phyloP scores from a whole-genome alignment of 371 early-diverging fungal genomes.

The Mucor plumbeus region DNA sequence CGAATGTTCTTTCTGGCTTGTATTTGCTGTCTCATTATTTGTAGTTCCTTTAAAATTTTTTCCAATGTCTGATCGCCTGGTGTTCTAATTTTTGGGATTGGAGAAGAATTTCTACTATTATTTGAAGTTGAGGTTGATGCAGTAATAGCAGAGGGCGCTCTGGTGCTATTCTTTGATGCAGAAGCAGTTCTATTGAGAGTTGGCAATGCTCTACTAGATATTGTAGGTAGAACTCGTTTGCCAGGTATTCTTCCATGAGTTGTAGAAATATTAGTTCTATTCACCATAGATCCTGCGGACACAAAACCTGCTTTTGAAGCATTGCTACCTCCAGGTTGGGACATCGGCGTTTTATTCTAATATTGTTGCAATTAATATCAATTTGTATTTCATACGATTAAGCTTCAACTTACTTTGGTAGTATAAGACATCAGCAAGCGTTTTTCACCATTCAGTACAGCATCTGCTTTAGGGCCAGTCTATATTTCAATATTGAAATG shows the following conservation, averaged over 20 bases:
- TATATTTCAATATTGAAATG: neutral
- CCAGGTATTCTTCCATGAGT: neutral
- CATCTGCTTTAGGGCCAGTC: conserved; percentile 1
- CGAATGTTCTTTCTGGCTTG: conserved; percentile 13
- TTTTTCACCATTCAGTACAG: conserved; percentile 1
- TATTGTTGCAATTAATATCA: neutral
- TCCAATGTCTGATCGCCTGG: neutral
- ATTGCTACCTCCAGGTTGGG: neutral
- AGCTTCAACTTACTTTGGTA: neutral
- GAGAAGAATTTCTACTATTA: neutral
- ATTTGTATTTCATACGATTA: neutral
- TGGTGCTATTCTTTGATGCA: neutral
- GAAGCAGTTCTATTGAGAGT: neutral
- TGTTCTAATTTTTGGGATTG: neutral
- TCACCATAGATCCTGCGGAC: conserved; percentile 2
- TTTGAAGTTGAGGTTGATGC: neutral
- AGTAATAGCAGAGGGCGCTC: neutral
- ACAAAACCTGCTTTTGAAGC: neutral
- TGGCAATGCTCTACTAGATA: neutral
- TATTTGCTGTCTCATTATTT: conserved; percentile 5
- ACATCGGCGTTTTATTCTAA: neutral
- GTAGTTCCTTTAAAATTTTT: conserved; percentile 12
- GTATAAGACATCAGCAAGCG: conserved; percentile 2
- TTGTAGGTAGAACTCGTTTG: neutral
- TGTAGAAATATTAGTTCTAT: neutral